phyloP scores from a whole-genome alignment of 148 eudicot genomes.

The Dianthus caryophyllus region DNA sequence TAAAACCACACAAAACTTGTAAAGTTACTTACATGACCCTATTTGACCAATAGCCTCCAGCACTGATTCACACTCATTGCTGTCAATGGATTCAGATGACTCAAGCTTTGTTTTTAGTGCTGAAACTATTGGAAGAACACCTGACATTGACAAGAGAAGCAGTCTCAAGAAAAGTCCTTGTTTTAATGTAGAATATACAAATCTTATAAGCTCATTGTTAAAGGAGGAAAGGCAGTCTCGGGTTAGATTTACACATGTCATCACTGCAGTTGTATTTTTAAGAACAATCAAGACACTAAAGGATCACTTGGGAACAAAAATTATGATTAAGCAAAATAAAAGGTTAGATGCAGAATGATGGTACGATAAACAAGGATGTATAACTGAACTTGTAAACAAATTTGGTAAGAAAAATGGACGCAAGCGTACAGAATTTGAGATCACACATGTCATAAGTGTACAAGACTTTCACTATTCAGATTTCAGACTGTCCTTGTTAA shows the following conservation, averaged over 20 bases:
- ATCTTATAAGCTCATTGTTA: not conserved
- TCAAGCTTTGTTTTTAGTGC: constrained; percentile 56
- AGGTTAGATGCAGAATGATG: not conserved
- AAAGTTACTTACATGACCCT: constrained; percentile 62
- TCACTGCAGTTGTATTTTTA: not conserved
- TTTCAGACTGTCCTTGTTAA: not conserved
- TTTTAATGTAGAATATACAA: not conserved
- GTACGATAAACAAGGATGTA: not conserved
- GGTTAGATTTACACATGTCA: not conserved
- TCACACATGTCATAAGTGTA: not conserved
- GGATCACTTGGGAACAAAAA: not conserved
- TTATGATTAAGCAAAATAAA: not conserved
- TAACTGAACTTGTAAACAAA: not conserved
- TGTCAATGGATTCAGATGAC: constrained; percentile 47
- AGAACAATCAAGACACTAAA: not conserved
- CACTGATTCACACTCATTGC: constrained; percentile 82
- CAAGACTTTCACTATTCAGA: not conserved
- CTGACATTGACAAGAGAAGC: constrained; percentile 29
- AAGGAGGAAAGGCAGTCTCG: not conserved
- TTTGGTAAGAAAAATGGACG: not conserved
- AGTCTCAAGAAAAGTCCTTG: not conserved
- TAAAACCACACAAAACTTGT: not conserved
- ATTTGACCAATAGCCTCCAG: constrained; percentile 91
- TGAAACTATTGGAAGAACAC: constrained; percentile 47
- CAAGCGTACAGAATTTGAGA: not conserved